A percentile compares a stretch with the other conserved stretches of the same genome.
phyloP scores from a whole-genome alignment of 1,284 basidiomycete species.

The Rhodotorula sp. region DNA sequence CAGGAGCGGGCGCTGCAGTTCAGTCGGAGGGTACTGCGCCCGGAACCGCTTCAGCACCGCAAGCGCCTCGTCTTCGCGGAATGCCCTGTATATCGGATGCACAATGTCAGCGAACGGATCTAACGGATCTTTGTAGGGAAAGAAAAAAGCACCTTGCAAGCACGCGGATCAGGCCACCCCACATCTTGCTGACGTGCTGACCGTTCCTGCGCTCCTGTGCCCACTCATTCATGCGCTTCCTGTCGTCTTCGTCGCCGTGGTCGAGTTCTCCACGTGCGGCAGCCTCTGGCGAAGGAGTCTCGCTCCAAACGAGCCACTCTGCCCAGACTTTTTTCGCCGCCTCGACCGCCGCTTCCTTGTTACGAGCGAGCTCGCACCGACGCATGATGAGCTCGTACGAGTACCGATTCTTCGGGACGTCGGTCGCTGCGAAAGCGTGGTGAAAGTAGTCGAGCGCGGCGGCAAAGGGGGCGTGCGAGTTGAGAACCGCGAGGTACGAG shows the following conservation, averaged over 20 bases:
- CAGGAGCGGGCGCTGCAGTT: conserved; percentile 1
- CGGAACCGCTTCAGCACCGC: conserved; percentile 30
- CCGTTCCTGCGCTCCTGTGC: conserved; percentile 19
- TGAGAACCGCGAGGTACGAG: conserved; percentile 74
- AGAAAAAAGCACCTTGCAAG: conserved; percentile 24
- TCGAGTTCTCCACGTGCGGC: neutral
- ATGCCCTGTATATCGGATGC: neutral
- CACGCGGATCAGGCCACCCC: conserved; percentile 33
- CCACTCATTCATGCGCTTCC: conserved; percentile 4
- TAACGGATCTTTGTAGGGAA: neutral
- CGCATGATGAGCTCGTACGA: conserved; percentile 27
- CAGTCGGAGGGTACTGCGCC: conserved; percentile 22
- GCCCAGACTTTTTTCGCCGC: conserved; percentile 30
- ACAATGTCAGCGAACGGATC: neutral
- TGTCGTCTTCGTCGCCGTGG: neutral
- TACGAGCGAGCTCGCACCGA: conserved; percentile 30
- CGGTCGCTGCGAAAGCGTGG: neutral
- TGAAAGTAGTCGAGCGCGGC: conserved; percentile 52
- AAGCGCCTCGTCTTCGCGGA: conserved; percentile 30
- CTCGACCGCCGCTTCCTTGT: conserved; percentile 5
- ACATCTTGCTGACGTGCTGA: conserved; percentile 27
- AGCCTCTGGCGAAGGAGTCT: neutral
- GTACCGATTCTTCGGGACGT: conserved; percentile 24
- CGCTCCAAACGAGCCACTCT: conserved; percentile 37
- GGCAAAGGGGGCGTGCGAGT: conserved; percentile 54